phyloP scores from a whole-genome alignment of 495 filamentous ascomycete species.

The Aspergillus taichungensis region DNA sequence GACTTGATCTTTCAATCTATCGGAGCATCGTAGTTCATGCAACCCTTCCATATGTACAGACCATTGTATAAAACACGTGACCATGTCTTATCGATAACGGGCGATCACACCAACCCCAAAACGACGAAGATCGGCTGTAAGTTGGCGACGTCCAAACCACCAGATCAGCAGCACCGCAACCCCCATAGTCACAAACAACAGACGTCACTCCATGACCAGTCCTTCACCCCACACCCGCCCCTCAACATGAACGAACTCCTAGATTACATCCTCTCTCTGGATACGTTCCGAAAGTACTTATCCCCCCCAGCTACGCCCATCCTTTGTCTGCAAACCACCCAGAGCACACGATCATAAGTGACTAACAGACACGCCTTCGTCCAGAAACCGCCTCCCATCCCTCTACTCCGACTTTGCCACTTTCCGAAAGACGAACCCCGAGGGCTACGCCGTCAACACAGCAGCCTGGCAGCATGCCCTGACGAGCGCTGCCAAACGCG shows the following conservation, averaged over 20 bases:
- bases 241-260: constrained; percentile 50
- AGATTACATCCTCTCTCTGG: constrained; percentile 49
- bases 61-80: neutral
- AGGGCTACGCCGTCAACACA: constrained; percentile 81
- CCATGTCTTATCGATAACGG: constrained; percentile 6
- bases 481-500: constrained; percentile 54
- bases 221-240: neutral
- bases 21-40: too few relatives aligned
- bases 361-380: neutral
- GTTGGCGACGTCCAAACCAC: neutral
- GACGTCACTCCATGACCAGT: too few relatives aligned
- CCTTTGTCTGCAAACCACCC: neutral
- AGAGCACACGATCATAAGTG: neutral
- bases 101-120: constrained; percentile 2
- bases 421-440: constrained; percentile 75
- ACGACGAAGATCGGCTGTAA: constrained; percentile 1
- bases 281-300: constrained; percentile 55
- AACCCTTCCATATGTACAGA: too few relatives aligned
- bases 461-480: constrained; percentile 75
- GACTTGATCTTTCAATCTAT: too few relatives aligned
- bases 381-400: constrained; percentile 76
- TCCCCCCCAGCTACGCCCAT: neutral
- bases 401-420: constrained; percentile 88
- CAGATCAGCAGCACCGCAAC: neutral
- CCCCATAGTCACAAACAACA: neutral